Base-by-base conservation (phyloP, 495 filamentous ascomycete species). In the Neurospora sp. region DNA sequence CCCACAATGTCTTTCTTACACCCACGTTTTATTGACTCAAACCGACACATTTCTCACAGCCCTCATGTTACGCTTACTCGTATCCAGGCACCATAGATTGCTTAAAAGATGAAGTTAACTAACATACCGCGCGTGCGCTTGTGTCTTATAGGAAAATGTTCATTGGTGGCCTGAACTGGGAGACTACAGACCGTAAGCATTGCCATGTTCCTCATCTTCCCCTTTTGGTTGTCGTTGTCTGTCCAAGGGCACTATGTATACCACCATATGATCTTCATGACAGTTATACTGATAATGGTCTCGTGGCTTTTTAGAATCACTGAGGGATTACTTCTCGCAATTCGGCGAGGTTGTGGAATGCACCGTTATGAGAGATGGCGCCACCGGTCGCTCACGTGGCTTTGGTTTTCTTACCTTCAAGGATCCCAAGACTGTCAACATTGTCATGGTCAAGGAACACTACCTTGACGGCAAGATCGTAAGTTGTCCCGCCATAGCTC, bases 391-490 rank as follows among this genome's bases (percentile, higher is more conserved):
- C 71, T 98, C 95, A 14, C 89, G 96, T 78, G 96, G 96, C 12
- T 99, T 99, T 76, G 96, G 96, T 18, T 99, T 99, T 82, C 86
- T 99, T 71, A 99, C 96, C 7, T 99, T 99, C 86, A 94, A 92
- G 76, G 96, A 99, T 78, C 92, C 96, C 22, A 96, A 95, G 81
- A 97, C 93, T 14, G 96, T 99, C 74, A 99, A 99, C 80, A 97
- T 94, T 75, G 96, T 99, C 44, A 99, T 99, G 96, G 96, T 98
- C 74, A 98, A 98, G 85, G 96, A 99, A 79, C 96, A 99, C 81
- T 97, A 94, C 77, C 86, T 99, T 18, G 96, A 99, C 82, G 96
- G 96, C 70, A 99, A 99, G 80, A 97, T 98, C 82, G 96, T 99
- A 88, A 87, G 94, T 81, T 3, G 8, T 20, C 8, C 6, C n/a